phyloP scores from a whole-genome alignment of 2,329 filamentous ascomycete species.

The Stachybotrys chartarum region DNA sequence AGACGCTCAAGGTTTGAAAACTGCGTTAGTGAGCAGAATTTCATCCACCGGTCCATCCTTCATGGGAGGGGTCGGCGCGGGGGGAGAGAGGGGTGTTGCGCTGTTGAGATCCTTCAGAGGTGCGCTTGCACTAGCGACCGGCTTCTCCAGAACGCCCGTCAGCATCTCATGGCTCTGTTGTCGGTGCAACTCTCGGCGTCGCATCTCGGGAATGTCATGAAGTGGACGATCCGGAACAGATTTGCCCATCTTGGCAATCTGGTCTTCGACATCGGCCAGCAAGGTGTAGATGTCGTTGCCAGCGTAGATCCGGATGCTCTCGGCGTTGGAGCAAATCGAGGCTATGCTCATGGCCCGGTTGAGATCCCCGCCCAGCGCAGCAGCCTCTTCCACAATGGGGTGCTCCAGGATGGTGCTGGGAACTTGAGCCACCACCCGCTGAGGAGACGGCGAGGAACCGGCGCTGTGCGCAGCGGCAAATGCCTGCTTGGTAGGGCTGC shows the following conservation, averaged over 20 bases:
- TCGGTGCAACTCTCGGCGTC: conserved; percentile 33
- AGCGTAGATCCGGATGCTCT: conserved; percentile 63
- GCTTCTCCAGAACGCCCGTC: conserved; percentile 22
- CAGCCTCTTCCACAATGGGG: conserved; percentile 36
- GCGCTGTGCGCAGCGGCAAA: conserved; percentile 23
- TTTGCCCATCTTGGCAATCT: conserved; percentile 28
- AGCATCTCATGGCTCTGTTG: conserved; percentile 46
- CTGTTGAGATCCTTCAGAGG: conserved; percentile 17
- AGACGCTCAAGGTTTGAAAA: conserved; percentile 35
- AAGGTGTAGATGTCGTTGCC: conserved; percentile 61
- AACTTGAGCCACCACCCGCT: conserved; percentile 44
- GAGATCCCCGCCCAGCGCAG: conserved; percentile 4
- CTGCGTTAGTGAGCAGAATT: conserved; percentile 42
- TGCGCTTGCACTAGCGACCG: not conserved
- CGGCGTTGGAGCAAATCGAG: conserved; percentile 35
- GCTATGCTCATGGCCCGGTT: conserved; percentile 12
- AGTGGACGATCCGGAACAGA: conserved; percentile 5
- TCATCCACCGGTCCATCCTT: conserved; percentile 23
- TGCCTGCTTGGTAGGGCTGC: conserved; percentile 45
- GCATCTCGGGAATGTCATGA: conserved; percentile 15
- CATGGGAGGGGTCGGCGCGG: conserved; percentile 24
- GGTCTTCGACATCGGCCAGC: conserved; percentile 56
- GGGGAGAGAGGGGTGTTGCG: conserved; percentile 16
- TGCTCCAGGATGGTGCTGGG: conserved; percentile 50
- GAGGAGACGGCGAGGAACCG: conserved; percentile 39